phyloP scores from a whole-genome alignment of 495 filamentous ascomycete species.

The Neurospora discreta region DNA sequence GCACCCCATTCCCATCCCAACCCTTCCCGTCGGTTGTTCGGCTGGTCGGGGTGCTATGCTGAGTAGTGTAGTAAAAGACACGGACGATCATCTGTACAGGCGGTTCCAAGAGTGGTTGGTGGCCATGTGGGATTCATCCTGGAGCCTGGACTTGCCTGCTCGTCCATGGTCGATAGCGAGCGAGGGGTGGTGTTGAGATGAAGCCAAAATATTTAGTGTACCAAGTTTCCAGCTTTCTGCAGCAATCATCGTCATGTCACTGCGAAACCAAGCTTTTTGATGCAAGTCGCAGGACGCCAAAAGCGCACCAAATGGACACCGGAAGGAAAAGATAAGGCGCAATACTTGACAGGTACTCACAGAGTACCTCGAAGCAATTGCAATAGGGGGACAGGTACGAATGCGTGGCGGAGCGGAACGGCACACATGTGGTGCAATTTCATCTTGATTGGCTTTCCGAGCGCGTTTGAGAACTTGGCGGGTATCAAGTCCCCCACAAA shows the following conservation, averaged over 20 bases:
- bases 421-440: conserved; percentile 14
- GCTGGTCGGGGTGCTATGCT: neutral
- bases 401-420: conserved; percentile 12
- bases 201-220: neutral
- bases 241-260: neutral
- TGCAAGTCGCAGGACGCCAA: neutral
- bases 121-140: neutral
- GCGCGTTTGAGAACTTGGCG: neutral
- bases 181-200: neutral
- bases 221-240: neutral
- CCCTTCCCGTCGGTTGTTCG: neutral
- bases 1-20: neutral
- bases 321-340: neutral
- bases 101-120: neutral
- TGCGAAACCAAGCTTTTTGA: conserved; percentile 3
- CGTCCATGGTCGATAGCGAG: neutral
- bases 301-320: neutral
- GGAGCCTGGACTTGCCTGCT: neutral
- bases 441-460: conserved; percentile 1
- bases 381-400: conserved; percentile 8
- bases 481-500: neutral
- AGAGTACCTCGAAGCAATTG: conserved; percentile 6
- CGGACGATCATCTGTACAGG: neutral
- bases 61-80: neutral
- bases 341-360: conserved; percentile 1